Conservation (phyloP, 129 eudicot genomes). For the Heracleum sosnowskyi region DNA sequence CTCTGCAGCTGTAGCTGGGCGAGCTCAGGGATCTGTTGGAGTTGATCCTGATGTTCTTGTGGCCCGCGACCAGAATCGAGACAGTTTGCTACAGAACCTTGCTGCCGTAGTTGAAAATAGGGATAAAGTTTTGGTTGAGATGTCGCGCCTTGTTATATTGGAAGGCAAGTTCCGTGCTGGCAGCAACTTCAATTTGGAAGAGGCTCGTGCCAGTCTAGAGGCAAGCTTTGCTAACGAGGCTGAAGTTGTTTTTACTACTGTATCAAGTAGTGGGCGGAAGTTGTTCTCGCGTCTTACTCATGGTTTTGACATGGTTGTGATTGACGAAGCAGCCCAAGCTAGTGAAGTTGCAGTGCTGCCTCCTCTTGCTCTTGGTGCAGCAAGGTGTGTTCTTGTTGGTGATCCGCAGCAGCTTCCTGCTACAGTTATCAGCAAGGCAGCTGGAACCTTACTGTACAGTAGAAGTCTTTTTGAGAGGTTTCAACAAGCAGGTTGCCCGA, state of each 20-base stretch:
- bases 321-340: conserved; percentile 99
- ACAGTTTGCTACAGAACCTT: conserved; percentile 67
- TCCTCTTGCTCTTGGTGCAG: conserved; percentile 96
- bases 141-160: conserved; percentile 73
- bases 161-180: conserved; percentile 58
- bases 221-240: conserved; percentile 99
- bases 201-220: conserved; percentile 91
- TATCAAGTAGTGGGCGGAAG: conserved; percentile 89
- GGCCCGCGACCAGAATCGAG: conserved; percentile 96
- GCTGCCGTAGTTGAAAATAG: conserved; percentile 88
- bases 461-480: conserved; percentile 94
- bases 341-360: conserved; percentile 95
- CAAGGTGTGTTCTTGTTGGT: conserved; percentile 98
- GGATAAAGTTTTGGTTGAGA: conserved; percentile 79
- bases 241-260: conserved; percentile 91
- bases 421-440: conserved; percentile 96
- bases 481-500: conserved; percentile 98
- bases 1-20: conserved; percentile 67
- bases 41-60: conserved; percentile 88
- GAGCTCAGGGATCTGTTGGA: conserved; percentile 90
- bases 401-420: conserved; percentile 99
- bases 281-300: conserved; percentile 87
- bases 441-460: conserved; percentile 81
- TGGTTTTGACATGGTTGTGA: conserved; percentile 99
- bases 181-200: conserved; percentile 68